Percentiles rank a stretch among this genome's conserved stretches.
Conservation (phyloP, 495 filamentous ascomycete species). For the Baudoinia panamericana region DNA sequence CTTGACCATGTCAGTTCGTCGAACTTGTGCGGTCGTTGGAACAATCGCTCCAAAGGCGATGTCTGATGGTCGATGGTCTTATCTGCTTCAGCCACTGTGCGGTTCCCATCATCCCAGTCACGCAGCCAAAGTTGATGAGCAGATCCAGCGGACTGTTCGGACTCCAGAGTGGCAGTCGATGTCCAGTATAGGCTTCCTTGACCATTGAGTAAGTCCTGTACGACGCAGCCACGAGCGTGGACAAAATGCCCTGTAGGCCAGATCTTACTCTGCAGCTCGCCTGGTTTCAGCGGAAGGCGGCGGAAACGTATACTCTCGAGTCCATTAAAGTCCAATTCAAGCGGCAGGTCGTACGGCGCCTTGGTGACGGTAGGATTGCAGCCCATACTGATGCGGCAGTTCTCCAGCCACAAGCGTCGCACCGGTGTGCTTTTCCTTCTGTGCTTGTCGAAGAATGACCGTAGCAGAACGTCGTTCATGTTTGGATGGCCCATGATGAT, state of each 20-base stretch:
- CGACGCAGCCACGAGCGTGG: too few species aligned
- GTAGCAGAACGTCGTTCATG: slow-evolving; percentile 21
- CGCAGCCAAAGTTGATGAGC: neutral
- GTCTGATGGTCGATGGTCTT: too few species aligned
- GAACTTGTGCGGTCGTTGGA: too few species aligned
- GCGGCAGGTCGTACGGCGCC: neutral
- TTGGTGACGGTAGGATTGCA: neutral
- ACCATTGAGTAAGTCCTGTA: too few species aligned
- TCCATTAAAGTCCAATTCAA: slow-evolving; percentile 13
- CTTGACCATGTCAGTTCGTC: too few species aligned
- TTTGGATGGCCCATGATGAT: slow-evolving; percentile 25
- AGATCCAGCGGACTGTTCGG: neutral
- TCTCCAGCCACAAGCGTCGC: slow-evolving; percentile 28
- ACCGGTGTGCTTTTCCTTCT: slow-evolving; percentile 17
- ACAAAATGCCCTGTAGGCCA: neutral
- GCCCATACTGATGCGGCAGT: slow-evolving; percentile 19
- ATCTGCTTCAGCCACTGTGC: too few species aligned
- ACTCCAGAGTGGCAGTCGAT: neutral
- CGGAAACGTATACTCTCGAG: slow-evolving; percentile 26
- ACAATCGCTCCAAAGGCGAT: too few species aligned
- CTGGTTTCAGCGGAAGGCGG: slow-evolving; percentile 15
- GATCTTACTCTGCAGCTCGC: neutral
- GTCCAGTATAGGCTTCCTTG: neutral
- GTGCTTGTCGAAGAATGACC: slow-evolving; percentile 21
- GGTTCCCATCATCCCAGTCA: too few species aligned